These are phyloP conservation scores for Naganishia vishniacii DNA, from an alignment of 768 basidiomycete species.

Conservation along the genomic window DNA sequence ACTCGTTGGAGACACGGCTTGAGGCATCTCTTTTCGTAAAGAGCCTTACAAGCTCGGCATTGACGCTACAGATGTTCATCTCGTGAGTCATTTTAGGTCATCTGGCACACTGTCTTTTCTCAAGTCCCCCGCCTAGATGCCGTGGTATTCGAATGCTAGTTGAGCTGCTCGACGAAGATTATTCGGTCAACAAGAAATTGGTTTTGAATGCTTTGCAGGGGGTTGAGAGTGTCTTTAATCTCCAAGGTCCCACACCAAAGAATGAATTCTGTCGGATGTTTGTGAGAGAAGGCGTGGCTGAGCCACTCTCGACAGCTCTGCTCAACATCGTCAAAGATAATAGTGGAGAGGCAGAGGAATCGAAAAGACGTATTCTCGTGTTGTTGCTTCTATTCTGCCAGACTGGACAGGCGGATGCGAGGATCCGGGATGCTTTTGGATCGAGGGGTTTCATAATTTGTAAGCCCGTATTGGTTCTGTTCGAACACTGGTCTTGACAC, in stretches of 20 bases:
- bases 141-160: constrained; percentile 91
- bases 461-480: constrained; percentile 51
- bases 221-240: constrained; percentile 88
- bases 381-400: constrained; percentile 88
- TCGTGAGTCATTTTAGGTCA: constrained; percentile 59
- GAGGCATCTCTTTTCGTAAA: constrained; percentile 94
- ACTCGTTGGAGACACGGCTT: constrained; percentile 83
- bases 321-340: constrained; percentile 68
- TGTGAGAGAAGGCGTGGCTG: constrained; percentile 87
- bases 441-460: constrained; percentile 82
- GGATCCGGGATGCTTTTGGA: constrained; percentile 86
- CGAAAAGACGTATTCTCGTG: constrained; percentile 82
- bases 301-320: constrained; percentile 83
- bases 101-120: not conserved
- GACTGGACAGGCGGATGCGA: constrained; percentile 89
- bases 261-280: constrained; percentile 99
- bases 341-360: constrained; percentile 61
- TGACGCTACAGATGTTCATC: constrained; percentile 98
- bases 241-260: constrained; percentile 89
- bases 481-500: not conserved
- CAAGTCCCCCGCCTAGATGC: constrained; percentile 56
- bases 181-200: constrained; percentile 80
- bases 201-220: constrained; percentile 90
- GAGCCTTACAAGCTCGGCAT: constrained; percentile 74
- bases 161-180: constrained; percentile 93